These are phyloP conservation scores for Articulospora tetracladia DNA, from an alignment of 495 filamentous ascomycete genomes.

Conservation along the genomic window DNA sequence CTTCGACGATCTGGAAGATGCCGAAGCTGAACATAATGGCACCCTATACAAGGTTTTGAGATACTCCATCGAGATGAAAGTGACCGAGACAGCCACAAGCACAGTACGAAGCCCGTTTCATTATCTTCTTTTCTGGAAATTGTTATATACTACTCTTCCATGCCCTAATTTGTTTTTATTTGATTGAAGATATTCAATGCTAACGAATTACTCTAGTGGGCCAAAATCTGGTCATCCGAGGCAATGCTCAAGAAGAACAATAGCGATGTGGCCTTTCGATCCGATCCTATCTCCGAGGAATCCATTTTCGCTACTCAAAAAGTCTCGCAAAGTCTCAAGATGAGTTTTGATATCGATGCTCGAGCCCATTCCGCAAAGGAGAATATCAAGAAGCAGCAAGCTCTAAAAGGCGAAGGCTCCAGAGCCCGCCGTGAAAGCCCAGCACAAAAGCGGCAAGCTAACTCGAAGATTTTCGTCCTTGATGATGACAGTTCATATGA, in stretches of 20 bases:
- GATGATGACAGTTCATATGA: too few species aligned
- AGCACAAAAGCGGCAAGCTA: too few species aligned
- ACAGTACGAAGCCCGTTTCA: not conserved
- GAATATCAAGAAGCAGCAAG: too few species aligned
- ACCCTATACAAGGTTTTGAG: not conserved
- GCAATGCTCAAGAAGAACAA: not conserved
- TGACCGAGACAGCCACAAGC: not conserved
- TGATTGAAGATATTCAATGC: too few species aligned
- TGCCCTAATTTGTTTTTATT: too few species aligned
- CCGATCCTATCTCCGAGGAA: not conserved
- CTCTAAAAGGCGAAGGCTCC: too few species aligned
- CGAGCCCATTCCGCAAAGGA: not conserved
- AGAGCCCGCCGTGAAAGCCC: too few species aligned
- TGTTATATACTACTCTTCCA: too few species aligned
- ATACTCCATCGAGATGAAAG: constrained; percentile 6
- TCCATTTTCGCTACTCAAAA: not conserved
- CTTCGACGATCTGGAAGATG: not conserved
- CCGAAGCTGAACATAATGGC: not conserved
- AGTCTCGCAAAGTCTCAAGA: not conserved
- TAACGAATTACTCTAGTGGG: too few species aligned
- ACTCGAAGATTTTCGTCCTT: too few species aligned
- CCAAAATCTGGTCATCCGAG: constrained; percentile 5
- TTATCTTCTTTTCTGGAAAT: not conserved
- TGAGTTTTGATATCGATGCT: not conserved
- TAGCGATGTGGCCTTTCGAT: not conserved